Evolutionary conservation across 352 stramenopile species (phyloP).

Genomic region (Aphanomyces astaci): DNA sequence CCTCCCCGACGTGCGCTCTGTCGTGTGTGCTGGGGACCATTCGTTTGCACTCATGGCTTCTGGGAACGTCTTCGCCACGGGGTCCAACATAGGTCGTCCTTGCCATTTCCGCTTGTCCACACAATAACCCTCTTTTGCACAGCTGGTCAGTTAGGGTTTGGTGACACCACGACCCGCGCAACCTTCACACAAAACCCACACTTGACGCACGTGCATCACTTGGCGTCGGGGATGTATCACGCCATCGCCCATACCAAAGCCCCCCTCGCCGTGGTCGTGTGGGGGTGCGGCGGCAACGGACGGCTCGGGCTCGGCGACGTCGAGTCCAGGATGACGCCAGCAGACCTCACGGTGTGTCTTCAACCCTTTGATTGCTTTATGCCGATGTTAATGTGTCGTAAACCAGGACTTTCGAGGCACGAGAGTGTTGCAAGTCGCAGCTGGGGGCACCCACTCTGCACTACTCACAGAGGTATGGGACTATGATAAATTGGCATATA

Average conservation of each 20-base stretch:
- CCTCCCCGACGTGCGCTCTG: constrained; percentile 33
- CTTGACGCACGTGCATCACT: constrained; percentile 35
- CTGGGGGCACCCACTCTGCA: constrained; percentile 52
- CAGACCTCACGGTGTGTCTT: constrained; percentile 28
- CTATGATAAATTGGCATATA: too few species aligned
- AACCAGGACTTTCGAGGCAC: constrained; percentile 26
- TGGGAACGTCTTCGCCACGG: constrained; percentile 45
- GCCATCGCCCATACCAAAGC: constrained; percentile 37
- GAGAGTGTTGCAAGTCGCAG: constrained; percentile 37
- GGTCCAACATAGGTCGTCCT: constrained; percentile 42
- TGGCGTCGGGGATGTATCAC: constrained; percentile 47
- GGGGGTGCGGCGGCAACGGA: constrained; percentile 58
- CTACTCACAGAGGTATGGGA: constrained; percentile 27
- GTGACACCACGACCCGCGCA: constrained; percentile 37
- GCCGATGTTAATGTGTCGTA: too few species aligned
- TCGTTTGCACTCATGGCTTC: constrained; percentile 51
- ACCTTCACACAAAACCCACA: constrained; percentile 45
- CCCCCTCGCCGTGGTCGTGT: constrained; percentile 39
- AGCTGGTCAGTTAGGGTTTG: constrained; percentile 49
- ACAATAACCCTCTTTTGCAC: too few species aligned
- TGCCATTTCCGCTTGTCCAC: neutral
- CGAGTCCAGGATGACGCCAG: constrained; percentile 40
- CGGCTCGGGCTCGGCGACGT: constrained; percentile 44
- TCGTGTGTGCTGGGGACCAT: constrained; percentile 48
- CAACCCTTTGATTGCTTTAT: neutral